Percentiles rank a stretch among this genome's conserved stretches.
These are phyloP conservation scores for Tylopilus cervinicoccineus DNA, from an alignment of 768 basidiomycete species.

Conservation along the genomic window DNA sequence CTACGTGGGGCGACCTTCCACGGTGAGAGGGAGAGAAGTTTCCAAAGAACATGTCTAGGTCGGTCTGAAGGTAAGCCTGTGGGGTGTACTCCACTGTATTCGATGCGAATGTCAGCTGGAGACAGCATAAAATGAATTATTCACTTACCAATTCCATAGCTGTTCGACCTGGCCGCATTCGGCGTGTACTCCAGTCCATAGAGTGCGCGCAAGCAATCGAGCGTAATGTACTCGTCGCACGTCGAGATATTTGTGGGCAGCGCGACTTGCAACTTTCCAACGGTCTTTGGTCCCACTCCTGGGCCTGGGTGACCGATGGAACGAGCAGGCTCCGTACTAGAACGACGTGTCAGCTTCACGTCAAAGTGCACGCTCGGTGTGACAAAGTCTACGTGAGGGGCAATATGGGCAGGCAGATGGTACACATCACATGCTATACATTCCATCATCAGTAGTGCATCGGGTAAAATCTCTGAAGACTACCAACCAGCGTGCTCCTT, in stretches of 20 bases:
- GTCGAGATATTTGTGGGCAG: constrained; percentile 12
- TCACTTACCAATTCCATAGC: neutral
- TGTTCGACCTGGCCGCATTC: constrained; percentile 8
- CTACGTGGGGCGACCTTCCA: constrained; percentile 23
- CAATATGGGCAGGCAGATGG: constrained; percentile 29
- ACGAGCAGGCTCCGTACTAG: constrained; percentile 6
- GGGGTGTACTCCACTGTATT: constrained; percentile 9
- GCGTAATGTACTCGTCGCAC: constrained; percentile 29
- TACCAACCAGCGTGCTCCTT: constrained; percentile 28
- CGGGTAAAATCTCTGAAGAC: neutral
- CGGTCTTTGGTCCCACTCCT: constrained; percentile 19
- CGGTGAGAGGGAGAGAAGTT: constrained; percentile 23
- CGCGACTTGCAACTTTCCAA: constrained; percentile 6
- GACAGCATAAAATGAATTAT: neutral
- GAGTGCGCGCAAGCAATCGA: constrained; percentile 28
- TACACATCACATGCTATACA: constrained; percentile 31
- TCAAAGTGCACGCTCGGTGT: constrained; percentile 34
- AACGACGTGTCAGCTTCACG: constrained; percentile 17
- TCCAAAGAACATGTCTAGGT: constrained; percentile 19
- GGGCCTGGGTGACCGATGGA: constrained; percentile 7
- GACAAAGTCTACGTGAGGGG: constrained; percentile 32
- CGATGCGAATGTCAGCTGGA: too few species aligned
- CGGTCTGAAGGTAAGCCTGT: constrained; percentile 4
- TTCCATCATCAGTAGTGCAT: neutral
- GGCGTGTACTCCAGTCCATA: constrained; percentile 20